Evolutionary conservation across 1,284 basidiomycete species (phyloP).

Genomic region (Sporisorium scitamineum): DNA sequence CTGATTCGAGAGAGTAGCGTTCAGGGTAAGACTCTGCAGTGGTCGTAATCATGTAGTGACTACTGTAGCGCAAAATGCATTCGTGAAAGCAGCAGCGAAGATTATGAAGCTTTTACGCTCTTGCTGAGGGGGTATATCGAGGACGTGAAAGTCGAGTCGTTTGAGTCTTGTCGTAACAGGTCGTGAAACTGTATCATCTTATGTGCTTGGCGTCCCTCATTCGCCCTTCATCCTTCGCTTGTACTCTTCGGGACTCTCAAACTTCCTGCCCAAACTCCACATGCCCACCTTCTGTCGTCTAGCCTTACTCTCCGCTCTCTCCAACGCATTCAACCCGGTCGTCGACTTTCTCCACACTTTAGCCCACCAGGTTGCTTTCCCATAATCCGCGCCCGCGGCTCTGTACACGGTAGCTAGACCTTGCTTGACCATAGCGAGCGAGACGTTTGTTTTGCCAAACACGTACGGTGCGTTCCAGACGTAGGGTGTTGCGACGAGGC

Average conservation of each 20-base stretch:
- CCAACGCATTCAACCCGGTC: conserved; percentile 48
- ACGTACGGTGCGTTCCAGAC: conserved; percentile 64
- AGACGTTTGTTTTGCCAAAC: conserved; percentile 65
- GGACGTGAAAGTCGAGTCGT: background rate
- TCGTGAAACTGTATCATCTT: too few relatives aligned
- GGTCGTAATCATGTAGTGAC: conserved; percentile 16
- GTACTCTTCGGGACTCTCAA: conserved; percentile 62
- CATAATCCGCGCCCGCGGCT: conserved; percentile 63
- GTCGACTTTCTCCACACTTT: conserved; percentile 49
- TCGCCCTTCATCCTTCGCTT: conserved; percentile 49
- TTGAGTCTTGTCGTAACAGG: too few relatives aligned
- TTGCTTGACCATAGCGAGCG: conserved; percentile 57
- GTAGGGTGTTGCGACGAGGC: conserved; percentile 66
- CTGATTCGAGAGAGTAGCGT: conserved; percentile 54
- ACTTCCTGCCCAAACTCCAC: conserved; percentile 58
- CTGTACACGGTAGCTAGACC: conserved; percentile 67
- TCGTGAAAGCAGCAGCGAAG: background rate
- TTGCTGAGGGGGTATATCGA: background rate
- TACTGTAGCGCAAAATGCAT: conserved; percentile 1
- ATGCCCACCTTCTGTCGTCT: conserved; percentile 50
- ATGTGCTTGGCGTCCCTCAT: background rate
- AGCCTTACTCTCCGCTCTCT: conserved; percentile 56
- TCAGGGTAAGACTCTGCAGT: conserved; percentile 53
- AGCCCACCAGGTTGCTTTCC: conserved; percentile 55
- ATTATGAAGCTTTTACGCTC: background rate